Percentiles rank a stretch among this genome's conserved stretches.
Conservation (phyloP, 208 protist genomes). For the Leptomonas pyrrhocoris region DNA sequence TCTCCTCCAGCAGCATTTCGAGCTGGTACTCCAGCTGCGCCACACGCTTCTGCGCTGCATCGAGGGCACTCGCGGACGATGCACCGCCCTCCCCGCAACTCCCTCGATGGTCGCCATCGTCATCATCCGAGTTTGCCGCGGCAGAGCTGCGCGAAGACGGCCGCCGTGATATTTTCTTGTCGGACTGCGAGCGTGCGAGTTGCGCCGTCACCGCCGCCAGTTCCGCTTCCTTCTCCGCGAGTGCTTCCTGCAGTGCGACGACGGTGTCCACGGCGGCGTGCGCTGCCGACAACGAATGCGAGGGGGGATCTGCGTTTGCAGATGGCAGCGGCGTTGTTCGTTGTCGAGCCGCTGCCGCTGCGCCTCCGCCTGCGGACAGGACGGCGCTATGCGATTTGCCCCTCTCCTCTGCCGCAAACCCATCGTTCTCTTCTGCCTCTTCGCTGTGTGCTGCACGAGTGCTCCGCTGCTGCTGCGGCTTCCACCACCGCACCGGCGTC, state of each 20-base stretch:
- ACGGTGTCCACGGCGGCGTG: conserved; percentile 22
- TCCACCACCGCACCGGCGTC: conserved; percentile 36
- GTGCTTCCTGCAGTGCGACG: conserved; percentile 10
- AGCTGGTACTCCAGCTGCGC: conserved; percentile 46
- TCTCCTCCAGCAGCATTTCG: conserved; percentile 33
- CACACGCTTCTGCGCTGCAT: conserved; percentile 16
- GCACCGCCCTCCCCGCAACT: neutral
- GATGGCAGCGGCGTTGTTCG: too few species aligned
- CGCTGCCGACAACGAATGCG: conserved; percentile 6
- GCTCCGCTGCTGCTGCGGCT: neutral
- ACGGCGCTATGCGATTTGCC: too few species aligned
- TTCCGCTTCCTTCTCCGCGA: conserved; percentile 30
- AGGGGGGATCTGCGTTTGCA: neutral
- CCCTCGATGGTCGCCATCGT: neutral
- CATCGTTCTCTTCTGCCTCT: too few species aligned
- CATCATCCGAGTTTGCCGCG: neutral
- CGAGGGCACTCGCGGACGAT: neutral
- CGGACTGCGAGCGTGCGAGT: neutral
- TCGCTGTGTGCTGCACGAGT: too few species aligned
- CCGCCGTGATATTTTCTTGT: neutral
- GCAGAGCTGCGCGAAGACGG: too few species aligned
- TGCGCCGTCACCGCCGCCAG: conserved; percentile 9
- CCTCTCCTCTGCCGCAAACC: too few species aligned
- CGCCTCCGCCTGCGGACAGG: too few species aligned
- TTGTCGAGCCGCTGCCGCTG: too few species aligned